phyloP scores from a whole-genome alignment of 2,329 filamentous ascomycete genomes.

The Penicillium digitatum region DNA sequence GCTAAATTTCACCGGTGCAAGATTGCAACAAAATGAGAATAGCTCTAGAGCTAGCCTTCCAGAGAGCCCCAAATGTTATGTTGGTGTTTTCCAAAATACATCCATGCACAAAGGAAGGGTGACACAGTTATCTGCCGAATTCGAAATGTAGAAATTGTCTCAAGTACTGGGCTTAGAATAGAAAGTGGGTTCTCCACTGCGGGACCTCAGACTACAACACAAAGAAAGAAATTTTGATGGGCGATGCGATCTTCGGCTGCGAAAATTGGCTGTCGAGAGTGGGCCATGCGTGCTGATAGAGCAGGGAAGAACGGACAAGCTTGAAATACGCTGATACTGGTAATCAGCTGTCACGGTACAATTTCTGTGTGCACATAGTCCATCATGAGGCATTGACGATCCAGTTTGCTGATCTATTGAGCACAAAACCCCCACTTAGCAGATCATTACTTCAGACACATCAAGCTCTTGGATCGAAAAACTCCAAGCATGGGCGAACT shows the following conservation, averaged over 20 bases:
- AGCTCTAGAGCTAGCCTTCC: not conserved
- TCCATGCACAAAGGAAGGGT: not conserved
- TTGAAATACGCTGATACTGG: constrained; percentile 11
- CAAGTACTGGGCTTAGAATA: not conserved
- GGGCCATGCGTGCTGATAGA: constrained; percentile 7
- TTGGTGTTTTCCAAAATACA: not conserved
- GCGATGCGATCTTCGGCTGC: not conserved
- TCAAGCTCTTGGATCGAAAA: constrained; percentile 4
- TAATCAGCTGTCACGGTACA: constrained; percentile 1
- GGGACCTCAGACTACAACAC: not conserved
- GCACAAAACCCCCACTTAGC: not conserved
- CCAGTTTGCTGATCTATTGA: constrained; percentile 6
- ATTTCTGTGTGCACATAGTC: not conserved
- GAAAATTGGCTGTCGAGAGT: constrained; percentile 4
- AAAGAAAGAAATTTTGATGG: not conserved
- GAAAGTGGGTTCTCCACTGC: not conserved
- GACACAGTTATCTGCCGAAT: not conserved
- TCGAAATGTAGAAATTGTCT: not conserved
- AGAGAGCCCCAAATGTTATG: not conserved
- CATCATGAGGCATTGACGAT: constrained; percentile 7
- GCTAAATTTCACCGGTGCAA: not conserved
- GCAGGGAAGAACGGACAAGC: not conserved
- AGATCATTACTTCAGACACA: constrained; percentile 1
- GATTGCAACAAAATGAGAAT: not conserved
- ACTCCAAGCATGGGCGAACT: constrained; percentile 7